Evolutionary conservation across 2,329 filamentous ascomycete species (phyloP).

Genomic region (Colletotrichum tanaceti): DNA sequence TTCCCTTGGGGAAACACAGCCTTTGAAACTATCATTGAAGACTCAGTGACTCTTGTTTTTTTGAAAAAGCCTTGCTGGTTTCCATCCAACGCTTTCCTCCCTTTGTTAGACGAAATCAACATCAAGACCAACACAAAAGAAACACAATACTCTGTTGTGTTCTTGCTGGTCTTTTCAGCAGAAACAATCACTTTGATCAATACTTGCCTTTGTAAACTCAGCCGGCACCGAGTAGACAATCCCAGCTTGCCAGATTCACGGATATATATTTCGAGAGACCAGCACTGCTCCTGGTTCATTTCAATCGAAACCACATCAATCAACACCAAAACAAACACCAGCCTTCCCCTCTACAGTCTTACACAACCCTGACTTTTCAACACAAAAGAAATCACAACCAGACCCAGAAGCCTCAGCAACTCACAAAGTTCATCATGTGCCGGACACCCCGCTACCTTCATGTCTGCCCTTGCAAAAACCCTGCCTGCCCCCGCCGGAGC

Average conservation of each 20-base stretch:
- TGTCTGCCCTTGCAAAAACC: constrained; percentile 13
- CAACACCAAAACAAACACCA: neutral
- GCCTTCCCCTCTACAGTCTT: neutral
- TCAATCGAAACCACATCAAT: neutral
- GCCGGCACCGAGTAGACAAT: accelerated
- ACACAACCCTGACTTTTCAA: too few species aligned
- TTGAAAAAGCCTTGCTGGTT: too few species aligned
- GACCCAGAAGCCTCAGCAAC: too few species aligned
- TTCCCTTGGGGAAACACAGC: too few species aligned
- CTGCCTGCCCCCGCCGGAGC: neutral
- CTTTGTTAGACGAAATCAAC: neutral
- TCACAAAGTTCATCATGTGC: neutral
- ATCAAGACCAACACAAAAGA: neutral
- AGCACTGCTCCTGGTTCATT: neutral
- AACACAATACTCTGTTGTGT: too few species aligned
- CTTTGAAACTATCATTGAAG: too few species aligned
- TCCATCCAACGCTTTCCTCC: too few species aligned
- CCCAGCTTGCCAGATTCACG: neutral
- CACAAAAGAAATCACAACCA: too few species aligned
- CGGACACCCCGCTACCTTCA: neutral
- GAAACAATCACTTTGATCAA: neutral
- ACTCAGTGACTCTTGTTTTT: too few species aligned
- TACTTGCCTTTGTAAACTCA: neutral
- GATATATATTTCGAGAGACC: neutral
- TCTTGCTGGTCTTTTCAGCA: too few species aligned